Evolutionary conservation across 768 basidiomycete genomes (phyloP).

Genomic region (Leccinum pellstonianum): DNA sequence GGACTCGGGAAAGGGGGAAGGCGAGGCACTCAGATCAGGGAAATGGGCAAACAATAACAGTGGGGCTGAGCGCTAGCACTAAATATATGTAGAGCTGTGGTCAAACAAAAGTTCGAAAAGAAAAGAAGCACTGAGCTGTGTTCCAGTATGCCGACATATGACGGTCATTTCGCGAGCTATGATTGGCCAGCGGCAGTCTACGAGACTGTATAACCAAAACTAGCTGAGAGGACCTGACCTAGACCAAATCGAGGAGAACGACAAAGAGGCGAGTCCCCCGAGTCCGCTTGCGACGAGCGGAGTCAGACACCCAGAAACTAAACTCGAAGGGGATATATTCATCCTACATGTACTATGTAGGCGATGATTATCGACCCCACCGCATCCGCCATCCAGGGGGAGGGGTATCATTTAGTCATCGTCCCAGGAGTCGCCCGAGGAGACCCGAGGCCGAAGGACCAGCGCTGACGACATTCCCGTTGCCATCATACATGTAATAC

Average conservation of each 20-base stretch:
- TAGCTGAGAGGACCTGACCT: neutral
- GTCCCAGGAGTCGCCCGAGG: slow-evolving; percentile 24
- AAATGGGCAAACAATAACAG: neutral
- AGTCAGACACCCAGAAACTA: too few relatives aligned
- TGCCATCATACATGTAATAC: slow-evolving; percentile 1
- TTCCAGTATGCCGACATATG: too few relatives aligned
- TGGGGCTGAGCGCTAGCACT: neutral
- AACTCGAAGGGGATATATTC: neutral
- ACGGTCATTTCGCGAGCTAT: neutral
- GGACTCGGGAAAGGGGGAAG: neutral
- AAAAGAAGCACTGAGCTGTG: neutral
- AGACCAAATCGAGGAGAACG: neutral
- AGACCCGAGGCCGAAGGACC: slow-evolving; percentile 13
- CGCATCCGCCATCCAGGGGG: neutral
- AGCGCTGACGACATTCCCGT: neutral
- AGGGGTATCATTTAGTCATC: slow-evolving; percentile 10
- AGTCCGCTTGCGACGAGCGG: neutral
- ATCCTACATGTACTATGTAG: neutral
- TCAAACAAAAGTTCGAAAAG: neutral
- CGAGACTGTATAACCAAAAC: neutral
- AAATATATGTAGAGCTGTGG: neutral
- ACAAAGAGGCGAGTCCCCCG: too few relatives aligned
- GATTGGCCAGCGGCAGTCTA: neutral
- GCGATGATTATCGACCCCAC: neutral
- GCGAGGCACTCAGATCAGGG: neutral